Evolutionary conservation across 257 asterid species (phyloP).

Genomic region (Nicotiana benthamiana): DNA sequence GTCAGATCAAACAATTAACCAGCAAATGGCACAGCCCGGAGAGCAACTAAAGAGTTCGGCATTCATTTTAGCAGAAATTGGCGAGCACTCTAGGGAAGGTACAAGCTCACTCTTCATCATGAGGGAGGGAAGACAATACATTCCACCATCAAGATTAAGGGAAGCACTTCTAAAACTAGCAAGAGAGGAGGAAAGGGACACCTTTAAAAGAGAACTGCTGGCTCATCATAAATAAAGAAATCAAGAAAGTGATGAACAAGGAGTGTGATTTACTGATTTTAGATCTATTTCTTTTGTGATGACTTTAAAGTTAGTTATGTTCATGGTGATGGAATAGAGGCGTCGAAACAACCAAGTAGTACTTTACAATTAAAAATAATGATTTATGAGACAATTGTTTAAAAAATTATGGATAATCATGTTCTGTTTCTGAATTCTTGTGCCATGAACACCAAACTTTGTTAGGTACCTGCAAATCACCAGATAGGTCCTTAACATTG

Average conservation of each 20-base stretch:
- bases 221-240: not conserved
- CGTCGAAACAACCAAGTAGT: not conserved
- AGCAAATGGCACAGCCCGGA: not conserved
- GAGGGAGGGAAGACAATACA: not conserved
- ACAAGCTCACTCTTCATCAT: not conserved
- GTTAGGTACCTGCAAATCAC: constrained; percentile 67
- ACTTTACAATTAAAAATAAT: not conserved
- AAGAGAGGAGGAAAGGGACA: not conserved
- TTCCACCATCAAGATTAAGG: not conserved
- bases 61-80: not conserved
- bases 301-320: not conserved
- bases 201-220: not conserved
- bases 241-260: not conserved
- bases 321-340: too few relatives aligned
- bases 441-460: constrained; percentile 1
- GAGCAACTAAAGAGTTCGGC: not conserved
- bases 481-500: constrained; percentile 80
- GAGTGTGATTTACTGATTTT: not conserved
- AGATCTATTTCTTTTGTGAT: not conserved
- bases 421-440: not conserved
- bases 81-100: not conserved
- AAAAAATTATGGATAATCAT: not conserved
- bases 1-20: not conserved
- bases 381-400: not conserved
- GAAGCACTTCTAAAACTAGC: not conserved